phyloP scores from a whole-genome alignment of 169 alveolate genomes.

The Plasmodium inui region DNA sequence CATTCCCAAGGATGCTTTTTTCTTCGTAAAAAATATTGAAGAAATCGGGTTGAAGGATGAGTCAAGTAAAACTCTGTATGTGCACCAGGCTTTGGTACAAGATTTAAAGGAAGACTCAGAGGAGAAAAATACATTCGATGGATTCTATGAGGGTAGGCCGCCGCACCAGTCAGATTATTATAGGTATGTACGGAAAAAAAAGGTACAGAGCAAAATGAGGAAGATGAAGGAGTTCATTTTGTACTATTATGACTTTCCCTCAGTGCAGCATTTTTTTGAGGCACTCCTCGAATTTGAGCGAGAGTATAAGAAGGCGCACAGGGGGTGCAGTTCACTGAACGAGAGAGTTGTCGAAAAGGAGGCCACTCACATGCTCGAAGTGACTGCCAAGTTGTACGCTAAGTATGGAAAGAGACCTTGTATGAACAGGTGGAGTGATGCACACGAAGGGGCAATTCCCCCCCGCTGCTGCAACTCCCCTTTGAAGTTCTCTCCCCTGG shows the following conservation, averaged over 20 bases:
- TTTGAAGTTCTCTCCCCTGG: not conserved
- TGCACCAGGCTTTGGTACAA: constrained; percentile 64
- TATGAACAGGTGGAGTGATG: not conserved
- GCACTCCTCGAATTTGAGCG: constrained; percentile 16
- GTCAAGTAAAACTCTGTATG: constrained; percentile 5
- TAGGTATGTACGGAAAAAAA: constrained; percentile 58
- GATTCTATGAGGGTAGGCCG: constrained; percentile 12
- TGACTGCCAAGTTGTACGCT: not conserved
- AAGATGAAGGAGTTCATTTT: constrained; percentile 65
- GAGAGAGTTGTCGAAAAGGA: not conserved
- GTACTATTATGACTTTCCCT: constrained; percentile 39
- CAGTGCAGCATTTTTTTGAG: constrained; percentile 67
- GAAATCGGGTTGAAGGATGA: constrained; percentile 27
- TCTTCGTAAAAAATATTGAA: constrained; percentile 56
- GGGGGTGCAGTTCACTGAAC: not conserved
- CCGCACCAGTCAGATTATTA: constrained; percentile 40
- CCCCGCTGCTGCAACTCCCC: not conserved
- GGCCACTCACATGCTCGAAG: not conserved
- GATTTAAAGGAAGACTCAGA: constrained; percentile 59
- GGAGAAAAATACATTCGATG: constrained; percentile 37
- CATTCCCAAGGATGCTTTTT: constrained; percentile 76
- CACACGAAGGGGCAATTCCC: not conserved
- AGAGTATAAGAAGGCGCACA: constrained; percentile 19
- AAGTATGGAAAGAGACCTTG: not conserved
- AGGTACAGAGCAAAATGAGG: constrained; percentile 70